Conservation (phyloP, 1,284 basidiomycete genomes). For the Trametes polyzona region DNA sequence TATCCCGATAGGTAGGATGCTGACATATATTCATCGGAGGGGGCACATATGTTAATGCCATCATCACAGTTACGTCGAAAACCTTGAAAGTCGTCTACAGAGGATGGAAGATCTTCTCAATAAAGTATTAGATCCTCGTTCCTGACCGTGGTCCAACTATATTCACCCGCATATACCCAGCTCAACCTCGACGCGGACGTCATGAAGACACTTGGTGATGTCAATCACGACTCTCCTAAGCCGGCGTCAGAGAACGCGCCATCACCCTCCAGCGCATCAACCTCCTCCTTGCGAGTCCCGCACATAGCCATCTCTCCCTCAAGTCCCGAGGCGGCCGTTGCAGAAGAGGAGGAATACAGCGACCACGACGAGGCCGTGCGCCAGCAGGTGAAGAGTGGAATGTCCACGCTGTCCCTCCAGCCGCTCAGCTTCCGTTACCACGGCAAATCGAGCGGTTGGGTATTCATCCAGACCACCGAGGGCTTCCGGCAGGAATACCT, state of each 20-base stretch:
- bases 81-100: slow-evolving; percentile 69
- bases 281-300: background rate
- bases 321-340: slow-evolving; percentile 1
- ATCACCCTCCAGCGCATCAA: background rate
- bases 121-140: slow-evolving; percentile 45
- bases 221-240: slow-evolving; percentile 42
- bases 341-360: slow-evolving; percentile 36
- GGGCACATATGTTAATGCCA: background rate
- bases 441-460: slow-evolving; percentile 55
- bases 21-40: background rate
- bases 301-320: slow-evolving; percentile 3
- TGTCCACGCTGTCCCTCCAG: slow-evolving; percentile 31
- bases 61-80: slow-evolving; percentile 63
- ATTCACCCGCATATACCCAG: slow-evolving; percentile 33
- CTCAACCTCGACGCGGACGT: slow-evolving; percentile 53
- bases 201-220: slow-evolving; percentile 47
- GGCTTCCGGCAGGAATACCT: slow-evolving; percentile 22
- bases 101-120: slow-evolving; percentile 70
- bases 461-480: slow-evolving; percentile 46
- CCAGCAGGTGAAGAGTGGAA: slow-evolving; percentile 23
- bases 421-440: slow-evolving; percentile 45
- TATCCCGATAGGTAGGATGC: slow-evolving; percentile 76
- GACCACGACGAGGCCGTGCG: slow-evolving; percentile 38
- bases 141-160: background rate
- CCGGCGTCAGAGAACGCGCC: slow-evolving; percentile 7